These are phyloP conservation scores for Huntiella bhutanensis DNA, from an alignment of 2,329 filamentous ascomycete species.

Conservation along the genomic window DNA sequence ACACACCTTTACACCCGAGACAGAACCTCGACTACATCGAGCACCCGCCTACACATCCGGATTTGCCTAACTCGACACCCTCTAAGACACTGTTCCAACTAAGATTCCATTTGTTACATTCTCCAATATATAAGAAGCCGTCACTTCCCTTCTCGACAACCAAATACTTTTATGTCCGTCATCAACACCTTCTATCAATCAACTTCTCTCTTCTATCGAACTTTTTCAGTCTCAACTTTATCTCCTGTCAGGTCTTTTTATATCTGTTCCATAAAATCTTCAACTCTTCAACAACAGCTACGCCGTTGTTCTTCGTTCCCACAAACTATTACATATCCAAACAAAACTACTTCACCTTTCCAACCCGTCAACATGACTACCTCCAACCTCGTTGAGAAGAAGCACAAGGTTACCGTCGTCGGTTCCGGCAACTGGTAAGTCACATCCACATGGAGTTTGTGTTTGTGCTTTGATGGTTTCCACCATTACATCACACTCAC, in stretches of 20 bases:
- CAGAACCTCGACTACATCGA: constrained; percentile 1
- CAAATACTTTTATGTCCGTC: background rate
- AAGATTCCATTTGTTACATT: background rate
- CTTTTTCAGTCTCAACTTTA: background rate
- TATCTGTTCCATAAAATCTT: background rate
- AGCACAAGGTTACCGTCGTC: constrained; percentile 84
- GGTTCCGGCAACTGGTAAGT: constrained; percentile 89
- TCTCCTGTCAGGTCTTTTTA: background rate
- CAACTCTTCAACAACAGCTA: background rate
- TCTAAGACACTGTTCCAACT: background rate
- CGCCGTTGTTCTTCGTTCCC: background rate
- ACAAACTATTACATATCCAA: background rate
- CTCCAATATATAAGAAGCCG: constrained; percentile 9
- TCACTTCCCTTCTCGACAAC: background rate
- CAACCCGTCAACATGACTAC: constrained; percentile 15
- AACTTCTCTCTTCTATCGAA: background rate
- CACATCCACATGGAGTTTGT: background rate
- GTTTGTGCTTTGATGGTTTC: background rate
- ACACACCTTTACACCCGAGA: constrained; percentile 3
- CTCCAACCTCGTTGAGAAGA: constrained; percentile 38
- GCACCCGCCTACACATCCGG: background rate
- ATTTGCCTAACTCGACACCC: background rate
- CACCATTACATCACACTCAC: background rate
- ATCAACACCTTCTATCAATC: background rate
- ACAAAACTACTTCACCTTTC: background rate